Base-by-base conservation (phyloP, 2,329 filamentous ascomycete species). In the Neophaeococcomyces mojaviensis region DNA sequence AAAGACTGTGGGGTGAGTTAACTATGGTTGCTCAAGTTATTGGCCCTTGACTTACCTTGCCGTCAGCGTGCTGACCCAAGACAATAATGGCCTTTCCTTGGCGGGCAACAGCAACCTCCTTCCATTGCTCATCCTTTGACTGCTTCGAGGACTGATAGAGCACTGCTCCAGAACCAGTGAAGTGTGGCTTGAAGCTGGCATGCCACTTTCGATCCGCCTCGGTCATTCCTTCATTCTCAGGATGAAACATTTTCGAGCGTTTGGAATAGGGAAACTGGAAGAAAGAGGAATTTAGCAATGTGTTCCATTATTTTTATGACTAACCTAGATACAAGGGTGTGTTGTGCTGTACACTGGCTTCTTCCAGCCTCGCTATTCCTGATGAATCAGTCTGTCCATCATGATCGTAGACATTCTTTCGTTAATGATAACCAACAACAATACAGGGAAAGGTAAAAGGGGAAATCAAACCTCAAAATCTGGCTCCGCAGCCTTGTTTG, bases 401-500 rank as follows among this genome's bases (percentile, higher is more conserved):
- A 37, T 28, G 18, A 26, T 20, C 33, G n/a, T 33, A 39, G 12
- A 28, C 38, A 41, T 31, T 24, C 32, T 41, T 4, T 8, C 24
- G 24, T 28, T 28, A 10, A 10, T 28, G 10, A 28, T 28, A 16
- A 10, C 6, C 32, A 31, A 13, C 24, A n/a, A 9, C 28, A 41
- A 19, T 16, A 32, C 13, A 22, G 12, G 71, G 64, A 67, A 66
- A 58, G 60, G 50, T 61, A 58, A 59, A 54, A 52, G 57, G 60
- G 65, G 64, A 64, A 71, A 67, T 90, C 90, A 84, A 81, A 97
- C 92, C 89, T 97, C 83, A 67, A 90, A 86, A 62, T 86, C 84
- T 68, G 72, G 72, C 58, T 67, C 68, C 56, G 79, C 79, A 57
- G 72, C 69, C 55, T 71, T 71, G 59, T 76, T 74, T 45, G 73